phyloP scores from a whole-genome alignment of 1,139 yeast genomes.

The Saccharomycopsis phalli region DNA sequence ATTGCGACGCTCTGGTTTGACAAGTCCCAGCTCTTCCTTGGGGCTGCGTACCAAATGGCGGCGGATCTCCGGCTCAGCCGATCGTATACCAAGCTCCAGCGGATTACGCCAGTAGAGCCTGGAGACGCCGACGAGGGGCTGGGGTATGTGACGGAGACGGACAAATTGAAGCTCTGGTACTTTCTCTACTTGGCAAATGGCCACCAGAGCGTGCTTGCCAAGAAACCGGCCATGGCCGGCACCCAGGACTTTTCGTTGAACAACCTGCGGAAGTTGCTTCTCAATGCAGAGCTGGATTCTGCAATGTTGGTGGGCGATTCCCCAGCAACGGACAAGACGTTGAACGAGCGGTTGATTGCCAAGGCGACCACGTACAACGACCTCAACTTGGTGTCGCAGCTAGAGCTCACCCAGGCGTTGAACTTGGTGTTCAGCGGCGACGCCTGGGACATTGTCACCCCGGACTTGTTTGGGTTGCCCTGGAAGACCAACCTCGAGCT shows the following conservation, averaged over 20 bases:
- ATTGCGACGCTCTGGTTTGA: slow-evolving; percentile 66
- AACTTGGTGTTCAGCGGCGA: slow-evolving; percentile 50
- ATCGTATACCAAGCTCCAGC: slow-evolving; percentile 2
- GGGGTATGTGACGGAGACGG: slow-evolving; percentile 30
- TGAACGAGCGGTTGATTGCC: slow-evolving; percentile 21
- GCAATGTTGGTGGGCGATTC: background rate
- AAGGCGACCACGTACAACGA: slow-evolving; percentile 33
- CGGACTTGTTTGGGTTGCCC: slow-evolving; percentile 57
- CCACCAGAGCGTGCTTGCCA: slow-evolving; percentile 49
- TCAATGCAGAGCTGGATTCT: background rate
- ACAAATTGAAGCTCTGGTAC: slow-evolving; percentile 56
- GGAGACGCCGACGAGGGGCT: background rate
- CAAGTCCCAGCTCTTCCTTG: slow-evolving; percentile 57
- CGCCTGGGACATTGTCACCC: slow-evolving; percentile 55
- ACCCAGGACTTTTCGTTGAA: slow-evolving; percentile 7
- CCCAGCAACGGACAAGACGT: slow-evolving; percentile 19
- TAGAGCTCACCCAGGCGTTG: slow-evolving; percentile 62
- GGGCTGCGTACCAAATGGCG: slow-evolving; percentile 58
- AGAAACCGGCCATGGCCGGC: slow-evolving; percentile 18
- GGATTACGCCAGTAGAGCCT: background rate
- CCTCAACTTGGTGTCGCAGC: slow-evolving; percentile 59
- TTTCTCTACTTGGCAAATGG: slow-evolving; percentile 61
- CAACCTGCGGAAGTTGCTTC: slow-evolving; percentile 15
- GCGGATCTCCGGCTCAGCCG: slow-evolving; percentile 42
- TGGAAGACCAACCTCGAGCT: slow-evolving; percentile 58